These are phyloP conservation scores for Chernovozyma aurita DNA, from an alignment of 1,139 yeast species.

Conservation along the genomic window DNA sequence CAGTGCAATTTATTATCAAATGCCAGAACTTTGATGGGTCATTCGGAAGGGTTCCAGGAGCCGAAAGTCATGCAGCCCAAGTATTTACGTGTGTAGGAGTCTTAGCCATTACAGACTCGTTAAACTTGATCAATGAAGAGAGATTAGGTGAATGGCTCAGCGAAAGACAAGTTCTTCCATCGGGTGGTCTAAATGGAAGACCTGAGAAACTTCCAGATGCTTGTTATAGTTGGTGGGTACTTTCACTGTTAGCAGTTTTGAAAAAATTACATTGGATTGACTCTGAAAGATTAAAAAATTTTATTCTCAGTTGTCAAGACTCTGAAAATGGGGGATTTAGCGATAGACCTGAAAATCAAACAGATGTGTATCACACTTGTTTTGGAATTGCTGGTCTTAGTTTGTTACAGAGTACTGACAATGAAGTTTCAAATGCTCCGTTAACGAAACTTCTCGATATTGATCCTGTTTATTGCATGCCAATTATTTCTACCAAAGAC, in stretches of 20 bases:
- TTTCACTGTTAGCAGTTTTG: conserved; percentile 71
- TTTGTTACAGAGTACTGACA: conserved; percentile 51
- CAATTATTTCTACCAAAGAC: conserved; percentile 44
- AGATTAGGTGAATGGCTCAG: conserved; percentile 67
- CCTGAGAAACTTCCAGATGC: conserved; percentile 96
- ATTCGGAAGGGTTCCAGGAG: conserved; percentile 90
- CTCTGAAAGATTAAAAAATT: conserved; percentile 50
- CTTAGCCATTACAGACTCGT: conserved; percentile 60
- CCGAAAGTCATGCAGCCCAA: conserved; percentile 94
- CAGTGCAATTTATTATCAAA: conserved; percentile 56
- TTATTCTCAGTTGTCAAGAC: conserved; percentile 80
- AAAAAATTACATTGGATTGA: conserved; percentile 73
- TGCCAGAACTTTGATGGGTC: conserved; percentile 96
- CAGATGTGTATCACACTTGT: conserved; percentile 88
- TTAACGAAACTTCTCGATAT: conserved; percentile 31
- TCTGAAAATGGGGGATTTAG: conserved; percentile 79
- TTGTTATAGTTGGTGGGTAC: conserved; percentile 98
- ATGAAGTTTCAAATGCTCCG: not conserved
- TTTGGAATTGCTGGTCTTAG: conserved; percentile 89
- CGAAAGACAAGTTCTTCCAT: conserved; percentile 76
- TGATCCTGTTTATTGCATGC: conserved; percentile 88
- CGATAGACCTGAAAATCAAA: conserved; percentile 86
- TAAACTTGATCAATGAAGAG: conserved; percentile 40
- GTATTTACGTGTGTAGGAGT: conserved; percentile 84
- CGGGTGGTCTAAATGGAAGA: conserved; percentile 93